Evolutionary conservation across 768 basidiomycete genomes (phyloP), one percentile per base, ranked within the genome.

Genomic region (Phaeotremella fagi): DNA sequence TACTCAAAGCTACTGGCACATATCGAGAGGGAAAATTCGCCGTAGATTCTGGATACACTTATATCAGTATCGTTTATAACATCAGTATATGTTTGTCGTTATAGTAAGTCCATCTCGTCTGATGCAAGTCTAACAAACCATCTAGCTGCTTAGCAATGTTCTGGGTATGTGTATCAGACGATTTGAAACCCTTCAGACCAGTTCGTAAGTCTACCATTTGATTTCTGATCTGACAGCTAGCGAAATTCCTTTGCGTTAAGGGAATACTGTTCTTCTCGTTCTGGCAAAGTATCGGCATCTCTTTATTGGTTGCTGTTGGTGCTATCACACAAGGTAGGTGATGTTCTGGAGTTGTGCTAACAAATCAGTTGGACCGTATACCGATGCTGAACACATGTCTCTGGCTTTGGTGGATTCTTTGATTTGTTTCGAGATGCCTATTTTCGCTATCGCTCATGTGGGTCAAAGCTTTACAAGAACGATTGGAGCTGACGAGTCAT

Each of bases 171-270:
- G 87, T 97, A 3, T 84, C 83, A 63, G 79, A 85, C 29, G 95
- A 98, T 70, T 77, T 97, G 45, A 86, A 86, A 72, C 89, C 90
- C 1, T 95, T 90, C 77, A 59, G 73, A 36, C 73, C 73, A 16
- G 61, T 74, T 50, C 73, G 73, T 74, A 38, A 63, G 73, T 71
- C 0, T 14, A 3, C 35, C 14, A 23, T 49, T n/a, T 4, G n/a
- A n/a, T n/a, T 7, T 20, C 27, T 15, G 44, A 44, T 41, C 59
- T 62, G 33, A 65, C 56, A 29, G 20, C 48, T 54, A 76, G 94
- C 95, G 2, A 99, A 99, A 75, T 99, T 99, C 75, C 83, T 98
- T 24, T 99, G 91, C 71, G 91, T 99, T 62, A 99, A 99, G 72
- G 94, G 94, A 41, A 90, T 99, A 61, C 80, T 99, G 20, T 97